Percentiles rank a stretch among this genome's conserved stretches.
Conservation (phyloP, 1,284 basidiomycete species). For the Phylloporus sp. region DNA sequence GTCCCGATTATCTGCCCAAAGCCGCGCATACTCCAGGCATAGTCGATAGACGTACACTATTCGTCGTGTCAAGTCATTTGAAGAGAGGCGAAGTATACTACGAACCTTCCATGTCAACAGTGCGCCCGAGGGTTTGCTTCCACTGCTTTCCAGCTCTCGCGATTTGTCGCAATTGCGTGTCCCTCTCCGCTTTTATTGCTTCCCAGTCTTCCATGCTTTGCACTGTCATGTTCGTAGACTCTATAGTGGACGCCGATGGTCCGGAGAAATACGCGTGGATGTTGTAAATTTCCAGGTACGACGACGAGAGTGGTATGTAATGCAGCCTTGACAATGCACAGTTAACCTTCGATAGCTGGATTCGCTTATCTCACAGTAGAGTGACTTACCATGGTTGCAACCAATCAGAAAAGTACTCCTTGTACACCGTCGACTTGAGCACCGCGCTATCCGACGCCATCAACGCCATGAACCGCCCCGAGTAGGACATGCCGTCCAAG, state of each 20-base stretch:
- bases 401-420: conserved; percentile 89
- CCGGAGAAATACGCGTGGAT: conserved; percentile 92
- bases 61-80: conserved; percentile 12
- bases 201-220: conserved; percentile 27
- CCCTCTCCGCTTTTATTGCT: conserved; percentile 61
- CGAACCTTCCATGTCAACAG: conserved; percentile 88
- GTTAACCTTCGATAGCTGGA: conserved; percentile 32
- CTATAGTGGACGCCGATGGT: conserved; percentile 62
- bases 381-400: conserved; percentile 75
- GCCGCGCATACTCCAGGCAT: conserved; percentile 86
- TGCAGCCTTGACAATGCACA: conserved; percentile 71
- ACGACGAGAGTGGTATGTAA: conserved; percentile 86
- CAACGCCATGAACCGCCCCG: conserved; percentile 85
- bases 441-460: conserved; percentile 89
- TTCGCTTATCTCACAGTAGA: no score
- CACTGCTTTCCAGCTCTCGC: conserved; percentile 88
- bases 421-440: conserved; percentile 88
- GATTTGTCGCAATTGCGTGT: conserved; percentile 78
- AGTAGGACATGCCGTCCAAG: conserved; percentile 93
- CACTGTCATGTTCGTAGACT: conserved; percentile 50
- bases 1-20: conserved; percentile 52
- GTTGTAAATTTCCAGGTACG: conserved; percentile 91
- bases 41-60: conserved; percentile 86
- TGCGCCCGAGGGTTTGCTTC: conserved; percentile 82
- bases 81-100: background rate